A percentile compares a stretch with the other conserved stretches of the same genome.
These are phyloP conservation scores for Entomophthora muscae DNA, from an alignment of 371 early-diverging fungal species.

Conservation along the genomic window DNA sequence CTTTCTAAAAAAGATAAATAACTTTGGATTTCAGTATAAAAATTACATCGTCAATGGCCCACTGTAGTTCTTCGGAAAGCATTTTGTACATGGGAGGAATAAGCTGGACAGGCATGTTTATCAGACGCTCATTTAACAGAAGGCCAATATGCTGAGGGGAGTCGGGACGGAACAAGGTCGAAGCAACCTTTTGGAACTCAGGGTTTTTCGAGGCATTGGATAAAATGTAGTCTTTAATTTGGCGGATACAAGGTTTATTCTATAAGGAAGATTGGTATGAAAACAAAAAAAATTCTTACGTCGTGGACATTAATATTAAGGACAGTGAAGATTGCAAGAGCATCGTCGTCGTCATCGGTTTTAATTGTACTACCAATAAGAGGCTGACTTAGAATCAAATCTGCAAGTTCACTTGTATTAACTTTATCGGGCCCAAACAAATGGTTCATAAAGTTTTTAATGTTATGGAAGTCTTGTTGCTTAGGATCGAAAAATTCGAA, in stretches of 20 bases:
- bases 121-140: constrained; percentile 72
- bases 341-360: constrained; percentile 80
- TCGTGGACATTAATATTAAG: constrained; percentile 48
- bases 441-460: constrained; percentile 65
- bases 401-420: constrained; percentile 55
- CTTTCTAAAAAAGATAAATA: constrained; percentile 21
- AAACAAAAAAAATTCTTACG: constrained; percentile 13
- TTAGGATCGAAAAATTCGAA: constrained; percentile 84
- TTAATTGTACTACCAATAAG: constrained; percentile 83
- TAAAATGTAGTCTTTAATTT: constrained; percentile 7
- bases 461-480: constrained; percentile 75
- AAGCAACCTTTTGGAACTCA: constrained; percentile 30
- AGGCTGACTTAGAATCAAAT: constrained; percentile 60
- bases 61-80: constrained; percentile 63
- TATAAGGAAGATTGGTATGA: not conserved
- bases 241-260: constrained; percentile 3
- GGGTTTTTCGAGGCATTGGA: constrained; percentile 26
- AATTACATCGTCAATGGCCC: constrained; percentile 50
- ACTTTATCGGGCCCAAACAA: constrained; percentile 65
- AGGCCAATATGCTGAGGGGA: not conserved
- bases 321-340: constrained; percentile 74
- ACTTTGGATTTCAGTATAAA: not conserved
- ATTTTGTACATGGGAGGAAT: constrained; percentile 76
- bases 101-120: constrained; percentile 92
- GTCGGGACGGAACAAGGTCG: not conserved